phyloP scores from a whole-genome alignment of 2,329 filamentous ascomycete species.

The Aureobasidium mangrovei region DNA sequence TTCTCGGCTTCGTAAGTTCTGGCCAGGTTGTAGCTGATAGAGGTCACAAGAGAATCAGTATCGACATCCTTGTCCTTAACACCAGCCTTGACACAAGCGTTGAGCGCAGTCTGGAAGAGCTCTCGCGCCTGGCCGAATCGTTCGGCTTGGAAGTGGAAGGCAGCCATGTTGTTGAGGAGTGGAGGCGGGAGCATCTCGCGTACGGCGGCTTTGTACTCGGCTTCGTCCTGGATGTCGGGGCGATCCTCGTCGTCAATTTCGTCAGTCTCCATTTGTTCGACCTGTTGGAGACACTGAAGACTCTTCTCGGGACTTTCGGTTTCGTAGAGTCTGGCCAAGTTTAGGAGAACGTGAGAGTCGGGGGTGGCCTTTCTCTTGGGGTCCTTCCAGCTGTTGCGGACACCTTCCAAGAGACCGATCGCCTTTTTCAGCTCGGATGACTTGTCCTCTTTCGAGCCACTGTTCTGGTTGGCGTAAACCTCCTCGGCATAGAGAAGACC shows the following conservation, averaged over 20 bases:
- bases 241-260: slow-evolving; percentile 64
- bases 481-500: slow-evolving; percentile 92
- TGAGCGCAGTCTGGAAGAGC: slow-evolving; percentile 85
- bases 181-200: slow-evolving; percentile 79
- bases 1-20: slow-evolving; percentile 84
- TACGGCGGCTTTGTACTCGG: slow-evolving; percentile 40
- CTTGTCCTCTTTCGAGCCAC: slow-evolving; percentile 75
- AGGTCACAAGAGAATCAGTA: slow-evolving; percentile 85
- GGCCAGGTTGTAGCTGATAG: slow-evolving; percentile 93
- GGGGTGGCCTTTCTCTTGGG: slow-evolving; percentile 72
- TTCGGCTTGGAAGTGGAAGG: slow-evolving; percentile 84
- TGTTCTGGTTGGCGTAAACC: slow-evolving; percentile 69
- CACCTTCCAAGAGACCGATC: slow-evolving; percentile 71
- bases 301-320: slow-evolving; percentile 78
- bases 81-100: slow-evolving; percentile 73
- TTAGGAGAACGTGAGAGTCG: slow-evolving; percentile 81
- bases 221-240: slow-evolving; percentile 38
- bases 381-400: slow-evolving; percentile 85
- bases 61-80: slow-evolving; percentile 65
- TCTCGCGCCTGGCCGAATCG: slow-evolving; percentile 72
- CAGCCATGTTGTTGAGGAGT: slow-evolving; percentile 93
- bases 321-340: slow-evolving; percentile 87
- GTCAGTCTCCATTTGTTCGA: slow-evolving; percentile 81
- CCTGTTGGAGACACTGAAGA: slow-evolving; percentile 80
- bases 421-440: slow-evolving; percentile 78